Base-by-base conservation (phyloP, 2,329 filamentous ascomycete genomes). In the Aspergillus pseudoglaucus region DNA sequence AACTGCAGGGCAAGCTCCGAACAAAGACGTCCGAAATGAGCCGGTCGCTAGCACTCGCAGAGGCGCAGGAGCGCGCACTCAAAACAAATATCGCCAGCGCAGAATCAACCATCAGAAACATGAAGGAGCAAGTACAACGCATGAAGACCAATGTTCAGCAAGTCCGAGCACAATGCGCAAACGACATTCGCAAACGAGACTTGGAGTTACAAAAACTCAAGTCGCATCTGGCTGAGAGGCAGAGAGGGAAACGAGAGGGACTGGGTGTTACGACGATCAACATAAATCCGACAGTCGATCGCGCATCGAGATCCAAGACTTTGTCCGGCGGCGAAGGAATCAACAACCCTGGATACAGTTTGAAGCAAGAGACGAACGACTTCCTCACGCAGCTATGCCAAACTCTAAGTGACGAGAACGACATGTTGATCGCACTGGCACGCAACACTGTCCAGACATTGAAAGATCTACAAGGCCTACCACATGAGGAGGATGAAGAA, bases 131-230 rank as follows among this genome's bases (percentile, higher is more conserved):
- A 62, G 79, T 90, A 54, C 77, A 81, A 20, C 83, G 87, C 44
- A 82, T 91, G 67, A 94, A 91, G 65, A 78, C 82, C 0, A 80
- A 87, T 2, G 82, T 95, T 2, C 80, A 85, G 25, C 91, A 97
- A 67, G 86, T 93, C 2, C 83, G 91, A 51, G 82, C 86, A 6
- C 84, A 90, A 54, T 97, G 90, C 67, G 85, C 89, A 44, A 95
- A 89, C 56, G 93, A 98, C 62, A 81, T 96, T 41, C 84, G 91
- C 51, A 91, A 94, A 62, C 83, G 91, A 38, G 93, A 98, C 63
- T 77, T 89, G 40, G 88, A 95, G 68, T 85, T 97, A 54, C 87
- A 95, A 54, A 83, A 84, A 37, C 75, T 98, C 53, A 97, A 96
- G 75, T 86, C 85, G 57, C 89, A 95, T 63, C 77, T 97, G 52